These are phyloP conservation scores for Apiospora arundinis DNA, from an alignment of 2,329 filamentous ascomycete genomes.

Conservation along the genomic window DNA sequence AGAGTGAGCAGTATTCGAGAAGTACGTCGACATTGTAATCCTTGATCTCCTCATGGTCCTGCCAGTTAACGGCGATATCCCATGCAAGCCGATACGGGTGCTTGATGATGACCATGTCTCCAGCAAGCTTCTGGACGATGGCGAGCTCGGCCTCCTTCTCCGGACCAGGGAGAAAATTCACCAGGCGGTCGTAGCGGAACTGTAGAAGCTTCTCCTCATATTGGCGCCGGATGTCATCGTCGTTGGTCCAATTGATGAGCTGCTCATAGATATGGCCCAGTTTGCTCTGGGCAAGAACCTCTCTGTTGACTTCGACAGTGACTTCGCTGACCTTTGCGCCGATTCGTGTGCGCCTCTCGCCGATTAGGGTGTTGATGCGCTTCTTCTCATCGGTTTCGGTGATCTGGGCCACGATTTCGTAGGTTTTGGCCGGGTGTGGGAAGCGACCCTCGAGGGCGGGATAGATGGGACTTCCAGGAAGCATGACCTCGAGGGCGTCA, in stretches of 20 bases:
- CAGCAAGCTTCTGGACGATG: conserved; percentile 77
- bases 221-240: conserved; percentile 81
- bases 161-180: conserved; percentile 67
- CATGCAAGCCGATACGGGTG: conserved; percentile 90
- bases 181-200: conserved; percentile 78
- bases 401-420: conserved; percentile 82
- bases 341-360: conserved; percentile 84
- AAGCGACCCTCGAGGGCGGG: conserved; percentile 82
- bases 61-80: conserved; percentile 90
- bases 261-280: conserved; percentile 83
- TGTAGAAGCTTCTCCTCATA: conserved; percentile 92
- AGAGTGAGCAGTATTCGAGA: conserved; percentile 80
- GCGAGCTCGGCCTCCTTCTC: conserved; percentile 74
- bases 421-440: conserved; percentile 79
- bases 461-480: conserved; percentile 85
- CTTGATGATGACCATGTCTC: conserved; percentile 95
- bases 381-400: conserved; percentile 87
- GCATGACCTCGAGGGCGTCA: conserved; percentile 74
- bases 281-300: conserved; percentile 77
- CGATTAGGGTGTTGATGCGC: conserved; percentile 87
- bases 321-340: conserved; percentile 86
- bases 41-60: conserved; percentile 75
- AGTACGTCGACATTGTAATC: conserved; percentile 82
- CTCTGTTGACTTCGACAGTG: conserved; percentile 83
- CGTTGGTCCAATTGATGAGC: conserved; percentile 87